phyloP scores from a whole-genome alignment of 768 basidiomycete genomes.

The Suillus bovinus region DNA sequence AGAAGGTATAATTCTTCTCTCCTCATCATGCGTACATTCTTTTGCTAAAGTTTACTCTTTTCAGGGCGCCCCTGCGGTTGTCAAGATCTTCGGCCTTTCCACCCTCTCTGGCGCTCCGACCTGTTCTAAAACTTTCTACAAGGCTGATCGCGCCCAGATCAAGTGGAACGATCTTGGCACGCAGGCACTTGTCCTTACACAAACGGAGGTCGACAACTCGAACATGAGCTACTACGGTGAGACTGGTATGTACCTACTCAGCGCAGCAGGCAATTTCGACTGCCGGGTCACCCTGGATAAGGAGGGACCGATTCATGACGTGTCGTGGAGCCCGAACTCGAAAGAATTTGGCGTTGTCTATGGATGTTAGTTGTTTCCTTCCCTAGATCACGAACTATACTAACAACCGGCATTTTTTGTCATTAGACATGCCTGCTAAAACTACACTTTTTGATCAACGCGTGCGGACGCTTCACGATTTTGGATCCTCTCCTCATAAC shows the following conservation, averaged over 20 bases:
- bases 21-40: background rate
- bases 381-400: background rate
- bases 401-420: slow-evolving; percentile 3
- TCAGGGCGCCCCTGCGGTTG: slow-evolving; percentile 83
- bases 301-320: slow-evolving; percentile 97
- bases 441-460: slow-evolving; percentile 90
- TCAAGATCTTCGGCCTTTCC: slow-evolving; percentile 80
- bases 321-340: slow-evolving; percentile 93
- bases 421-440: slow-evolving; percentile 94
- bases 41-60: slow-evolving; percentile 5
- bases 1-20: background rate
- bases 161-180: slow-evolving; percentile 98
- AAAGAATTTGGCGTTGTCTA: slow-evolving; percentile 97
- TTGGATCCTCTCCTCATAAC: slow-evolving; percentile 88
- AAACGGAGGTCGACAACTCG: slow-evolving; percentile 95
- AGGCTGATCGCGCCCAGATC: slow-evolving; percentile 86
- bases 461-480: slow-evolving; percentile 85
- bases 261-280: slow-evolving; percentile 91
- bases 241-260: slow-evolving; percentile 72
- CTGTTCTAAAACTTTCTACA: slow-evolving; percentile 90
- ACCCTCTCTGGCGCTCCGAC: slow-evolving; percentile 64
- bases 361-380: slow-evolving; percentile 68
- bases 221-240: slow-evolving; percentile 99
- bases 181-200: slow-evolving; percentile 86
- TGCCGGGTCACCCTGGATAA: slow-evolving; percentile 88